Conservation (phyloP, 805 yeast species). For the Saccharomycopsis fermentans region DNA sequence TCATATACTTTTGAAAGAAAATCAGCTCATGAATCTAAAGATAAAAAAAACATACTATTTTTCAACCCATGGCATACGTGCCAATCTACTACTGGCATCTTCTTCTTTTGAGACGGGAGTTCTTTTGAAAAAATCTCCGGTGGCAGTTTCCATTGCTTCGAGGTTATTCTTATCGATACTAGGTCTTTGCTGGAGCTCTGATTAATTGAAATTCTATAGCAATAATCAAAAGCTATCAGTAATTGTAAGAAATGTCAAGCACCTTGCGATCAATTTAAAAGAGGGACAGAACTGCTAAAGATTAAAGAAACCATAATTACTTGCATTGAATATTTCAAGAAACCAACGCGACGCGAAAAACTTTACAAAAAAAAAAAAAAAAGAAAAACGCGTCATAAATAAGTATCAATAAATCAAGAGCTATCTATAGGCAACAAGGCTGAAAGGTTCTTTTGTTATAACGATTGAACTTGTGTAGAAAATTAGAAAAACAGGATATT, state of each 20-base stretch:
- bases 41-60: slow-evolving; percentile 48
- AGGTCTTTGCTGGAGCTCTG: no score
- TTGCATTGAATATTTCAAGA: neutral
- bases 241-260: no score
- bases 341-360: neutral
- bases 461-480: no score
- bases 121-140: slow-evolving; percentile 1
- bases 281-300: neutral
- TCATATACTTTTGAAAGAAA: slow-evolving; percentile 6
- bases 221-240: no score
- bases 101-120: neutral
- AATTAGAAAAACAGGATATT: no score
- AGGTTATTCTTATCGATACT: no score
- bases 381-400: neutral
- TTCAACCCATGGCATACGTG: slow-evolving; percentile 75
- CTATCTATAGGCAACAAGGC: no score
- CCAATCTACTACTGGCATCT: slow-evolving; percentile 2
- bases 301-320: neutral
- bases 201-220: no score
- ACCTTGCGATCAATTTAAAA: neutral
- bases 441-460: no score
- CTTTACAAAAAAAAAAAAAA: neutral
- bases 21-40: no score
- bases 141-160: slow-evolving; percentile 1
- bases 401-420: no score